These are phyloP conservation scores for Tylopilus rubrobrunneus DNA, from an alignment of 768 basidiomycete genomes.

Conservation along the genomic window DNA sequence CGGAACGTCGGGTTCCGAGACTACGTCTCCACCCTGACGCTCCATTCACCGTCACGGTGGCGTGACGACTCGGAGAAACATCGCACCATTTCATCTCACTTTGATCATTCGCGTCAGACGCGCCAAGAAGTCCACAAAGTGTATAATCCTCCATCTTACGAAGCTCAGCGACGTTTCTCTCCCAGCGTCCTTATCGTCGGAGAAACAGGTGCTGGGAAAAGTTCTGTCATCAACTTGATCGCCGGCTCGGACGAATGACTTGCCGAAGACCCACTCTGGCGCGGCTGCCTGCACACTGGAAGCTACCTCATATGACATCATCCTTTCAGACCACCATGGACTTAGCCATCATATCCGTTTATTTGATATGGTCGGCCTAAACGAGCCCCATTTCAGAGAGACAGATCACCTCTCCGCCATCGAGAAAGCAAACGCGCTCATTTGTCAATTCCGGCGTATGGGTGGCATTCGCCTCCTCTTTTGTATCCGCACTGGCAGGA, in stretches of 20 bases:
- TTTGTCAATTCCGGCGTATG: slow-evolving; percentile 29
- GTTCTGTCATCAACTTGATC: slow-evolving; percentile 40
- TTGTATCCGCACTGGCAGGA: slow-evolving; percentile 32
- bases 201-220: slow-evolving; percentile 34
- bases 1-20: too few species aligned
- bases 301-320: slow-evolving; percentile 23
- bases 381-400: slow-evolving; percentile 21
- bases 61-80: neutral
- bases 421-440: slow-evolving; percentile 32
- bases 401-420: slow-evolving; percentile 28
- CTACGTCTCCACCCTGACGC: too few species aligned
- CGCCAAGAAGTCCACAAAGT: slow-evolving; percentile 1
- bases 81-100: neutral
- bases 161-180: slow-evolving; percentile 14
- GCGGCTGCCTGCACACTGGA: slow-evolving; percentile 36
- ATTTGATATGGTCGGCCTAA: slow-evolving; percentile 34
- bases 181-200: slow-evolving; percentile 40
- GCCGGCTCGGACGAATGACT: slow-evolving; percentile 13
- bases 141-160: slow-evolving; percentile 21
- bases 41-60: neutral
- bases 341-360: slow-evolving; percentile 22
- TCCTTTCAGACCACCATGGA: slow-evolving; percentile 17
- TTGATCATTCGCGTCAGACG: slow-evolving; percentile 8
- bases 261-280: slow-evolving; percentile 27
- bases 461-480: slow-evolving; percentile 34